Percentiles rank a stretch among this genome's conserved stretches.
Evolutionary conservation across 768 basidiomycete genomes (phyloP).

Genomic region (Mycena chlorophos): DNA sequence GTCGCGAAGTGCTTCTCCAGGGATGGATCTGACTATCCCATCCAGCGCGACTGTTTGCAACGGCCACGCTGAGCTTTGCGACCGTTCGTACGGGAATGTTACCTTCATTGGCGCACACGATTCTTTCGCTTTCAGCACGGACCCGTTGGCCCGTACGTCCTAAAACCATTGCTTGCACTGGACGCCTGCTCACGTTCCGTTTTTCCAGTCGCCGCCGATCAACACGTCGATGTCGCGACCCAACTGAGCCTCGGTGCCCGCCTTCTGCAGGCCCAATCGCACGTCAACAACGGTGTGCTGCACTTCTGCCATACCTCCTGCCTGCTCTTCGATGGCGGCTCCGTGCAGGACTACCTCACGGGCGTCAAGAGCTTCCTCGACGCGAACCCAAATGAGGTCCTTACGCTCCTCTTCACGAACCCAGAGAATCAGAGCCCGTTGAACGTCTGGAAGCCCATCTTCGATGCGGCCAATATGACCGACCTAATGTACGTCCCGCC

Average conservation of each 20-base stretch:
- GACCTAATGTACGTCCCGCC: constrained; percentile 54
- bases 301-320: constrained; percentile 70
- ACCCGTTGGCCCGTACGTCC: constrained; percentile 46
- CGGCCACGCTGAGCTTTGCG: constrained; percentile 63
- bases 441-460: constrained; percentile 52
- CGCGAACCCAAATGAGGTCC: constrained; percentile 63
- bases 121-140: constrained; percentile 51
- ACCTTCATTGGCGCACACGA: constrained; percentile 56
- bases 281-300: constrained; percentile 41
- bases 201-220: constrained; percentile 46
- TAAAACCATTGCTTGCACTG: no score
- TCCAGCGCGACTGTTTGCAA: constrained; percentile 59
- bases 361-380: constrained; percentile 57
- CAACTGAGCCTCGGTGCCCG: constrained; percentile 36
- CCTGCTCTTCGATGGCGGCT: constrained; percentile 56
- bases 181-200: no score
- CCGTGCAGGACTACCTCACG: constrained; percentile 47
- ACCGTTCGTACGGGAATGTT: constrained; percentile 52
- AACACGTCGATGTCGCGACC: constrained; percentile 33
- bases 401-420: constrained; percentile 68
- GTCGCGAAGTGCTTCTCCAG: no score
- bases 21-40: no score
- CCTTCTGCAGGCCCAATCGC: constrained; percentile 38
- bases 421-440: constrained; percentile 52
- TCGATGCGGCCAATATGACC: constrained; percentile 48